phyloP scores from a whole-genome alignment of 495 filamentous ascomycete species.

The Talaromyces liani region DNA sequence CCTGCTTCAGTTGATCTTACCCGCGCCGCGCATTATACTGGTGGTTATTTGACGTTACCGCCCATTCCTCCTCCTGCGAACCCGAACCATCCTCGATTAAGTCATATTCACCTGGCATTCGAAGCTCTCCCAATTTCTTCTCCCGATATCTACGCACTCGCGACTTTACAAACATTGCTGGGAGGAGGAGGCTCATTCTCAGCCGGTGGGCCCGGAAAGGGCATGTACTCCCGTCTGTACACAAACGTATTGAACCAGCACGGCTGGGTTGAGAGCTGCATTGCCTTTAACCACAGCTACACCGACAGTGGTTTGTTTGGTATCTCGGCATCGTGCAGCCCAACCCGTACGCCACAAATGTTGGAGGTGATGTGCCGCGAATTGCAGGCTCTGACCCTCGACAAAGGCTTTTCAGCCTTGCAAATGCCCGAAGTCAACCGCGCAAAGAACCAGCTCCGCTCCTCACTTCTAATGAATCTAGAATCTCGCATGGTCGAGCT shows the following conservation, averaged over 20 bases:
- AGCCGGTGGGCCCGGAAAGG: conserved; percentile 96
- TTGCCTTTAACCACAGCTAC: conserved; percentile 96
- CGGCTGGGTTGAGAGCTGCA: conserved; percentile 90
- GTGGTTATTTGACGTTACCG: conserved; percentile 82
- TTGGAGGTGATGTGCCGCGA: conserved; percentile 91
- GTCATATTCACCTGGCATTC: conserved; percentile 90
- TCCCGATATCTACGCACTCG: conserved; percentile 90
- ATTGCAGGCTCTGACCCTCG: conserved; percentile 66
- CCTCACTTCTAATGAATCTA: conserved; percentile 91
- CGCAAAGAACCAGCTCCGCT: conserved; percentile 97
- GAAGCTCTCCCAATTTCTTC: conserved; percentile 88
- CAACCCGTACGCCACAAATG: conserved; percentile 67
- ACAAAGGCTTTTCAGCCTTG: conserved; percentile 62
- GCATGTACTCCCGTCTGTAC: conserved; percentile 96
- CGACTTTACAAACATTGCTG: conserved; percentile 92
- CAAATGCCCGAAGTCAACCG: conserved; percentile 74
- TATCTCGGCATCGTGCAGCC: conserved; percentile 78
- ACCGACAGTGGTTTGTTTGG: conserved; percentile 93
- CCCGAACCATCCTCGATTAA: conserved; percentile 72
- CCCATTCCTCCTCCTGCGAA: conserved; percentile 68
- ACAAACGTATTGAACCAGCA: conserved; percentile 97
- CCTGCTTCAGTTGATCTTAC: conserved; percentile 48
- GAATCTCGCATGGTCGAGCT: conserved; percentile 96
- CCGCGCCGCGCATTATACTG: conserved; percentile 78
- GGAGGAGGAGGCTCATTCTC: conserved; percentile 95